These are phyloP conservation scores for Paxillus rubicundulus DNA, from an alignment of 768 basidiomycete species.

Conservation along the genomic window DNA sequence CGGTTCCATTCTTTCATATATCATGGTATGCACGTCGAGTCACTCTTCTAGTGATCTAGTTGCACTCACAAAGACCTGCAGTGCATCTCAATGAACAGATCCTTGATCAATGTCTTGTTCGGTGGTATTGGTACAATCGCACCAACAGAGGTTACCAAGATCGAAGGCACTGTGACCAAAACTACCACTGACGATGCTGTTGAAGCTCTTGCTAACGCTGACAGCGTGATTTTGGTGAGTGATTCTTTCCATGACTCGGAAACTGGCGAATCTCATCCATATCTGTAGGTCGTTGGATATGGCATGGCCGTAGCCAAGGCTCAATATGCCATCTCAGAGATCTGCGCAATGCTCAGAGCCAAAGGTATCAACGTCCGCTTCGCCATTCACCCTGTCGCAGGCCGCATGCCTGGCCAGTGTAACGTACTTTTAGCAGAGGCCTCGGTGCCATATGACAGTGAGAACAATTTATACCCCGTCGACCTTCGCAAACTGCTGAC, in stretches of 20 bases:
- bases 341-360: slow-evolving; percentile 65
- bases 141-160: slow-evolving; percentile 60
- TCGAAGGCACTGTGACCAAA: slow-evolving; percentile 80
- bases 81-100: slow-evolving; percentile 94
- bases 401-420: slow-evolving; percentile 91
- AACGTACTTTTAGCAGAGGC: slow-evolving; percentile 91
- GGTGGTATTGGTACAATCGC: slow-evolving; percentile 71
- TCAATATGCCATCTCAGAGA: slow-evolving; percentile 76
- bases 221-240: slow-evolving; percentile 75
- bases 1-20: slow-evolving; percentile 88
- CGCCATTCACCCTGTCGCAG: slow-evolving; percentile 88
- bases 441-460: slow-evolving; percentile 86
- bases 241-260: background rate
- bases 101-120: slow-evolving; percentile 80
- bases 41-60: background rate
- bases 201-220: slow-evolving; percentile 73
- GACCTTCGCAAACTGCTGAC: background rate
- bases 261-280: slow-evolving; percentile 6
- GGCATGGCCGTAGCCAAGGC: slow-evolving; percentile 94
- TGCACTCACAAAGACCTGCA: slow-evolving; percentile 27
- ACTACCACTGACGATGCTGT: slow-evolving; percentile 80
- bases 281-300: slow-evolving; percentile 69
- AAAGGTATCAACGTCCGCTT: slow-evolving; percentile 82
- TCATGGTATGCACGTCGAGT: slow-evolving; percentile 61
- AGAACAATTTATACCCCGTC: slow-evolving; percentile 22